Base-by-base conservation (phyloP, 169 alveolate genomes). In the Eimeria maxima region DNA sequence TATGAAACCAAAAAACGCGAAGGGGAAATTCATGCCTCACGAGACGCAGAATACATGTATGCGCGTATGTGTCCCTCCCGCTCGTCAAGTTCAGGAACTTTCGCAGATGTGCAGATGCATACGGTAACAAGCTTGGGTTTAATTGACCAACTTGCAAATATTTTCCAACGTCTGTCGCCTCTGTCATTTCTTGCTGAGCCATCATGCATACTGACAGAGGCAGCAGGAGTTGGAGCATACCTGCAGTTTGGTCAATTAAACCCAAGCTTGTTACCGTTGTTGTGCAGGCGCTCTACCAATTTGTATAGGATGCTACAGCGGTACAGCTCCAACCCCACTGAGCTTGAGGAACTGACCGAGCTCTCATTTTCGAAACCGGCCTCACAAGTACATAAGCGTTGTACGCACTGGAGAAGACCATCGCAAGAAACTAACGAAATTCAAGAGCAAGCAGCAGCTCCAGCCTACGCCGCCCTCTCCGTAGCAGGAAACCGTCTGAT, bases 321-420 rank as follows among this genome's bases (percentile, higher is more conserved):
- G 80, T 33, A 60, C 60, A 86, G 80, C 67, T 86, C 93, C 22
- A 86, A 60, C 29, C 93, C 93, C 33, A 33, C 93, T 13, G 93
- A 86, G 74, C 93, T 86, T 38, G 93, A 86, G 60, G 93, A 86
- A 57, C 78, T 86, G 45, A 86, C 93, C n/a, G n/a, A 60, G 22
- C 78, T 60, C 42, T 38, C 78, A 18, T n/a, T n/a, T 60, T 24
- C 78, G 20, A 80, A 86, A 57, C 80, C 27, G 14, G 27, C 42
- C 13, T 45, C 90, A 22, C 90, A 86, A 18, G 18, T 80, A 5
- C 74, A 86, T 42, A 53, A 38, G 78, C 38, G 67, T 38, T 14
- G 74, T 53, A 45, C 80, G n/a, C 67, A 57, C 22, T 86, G 93
- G 93, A 86, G 93, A 29, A 38, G 93, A 18, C 42, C 74, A 38